Base-by-base conservation (phyloP, 164 flowering plant genomes). In the Magnolia sinica region DNA sequence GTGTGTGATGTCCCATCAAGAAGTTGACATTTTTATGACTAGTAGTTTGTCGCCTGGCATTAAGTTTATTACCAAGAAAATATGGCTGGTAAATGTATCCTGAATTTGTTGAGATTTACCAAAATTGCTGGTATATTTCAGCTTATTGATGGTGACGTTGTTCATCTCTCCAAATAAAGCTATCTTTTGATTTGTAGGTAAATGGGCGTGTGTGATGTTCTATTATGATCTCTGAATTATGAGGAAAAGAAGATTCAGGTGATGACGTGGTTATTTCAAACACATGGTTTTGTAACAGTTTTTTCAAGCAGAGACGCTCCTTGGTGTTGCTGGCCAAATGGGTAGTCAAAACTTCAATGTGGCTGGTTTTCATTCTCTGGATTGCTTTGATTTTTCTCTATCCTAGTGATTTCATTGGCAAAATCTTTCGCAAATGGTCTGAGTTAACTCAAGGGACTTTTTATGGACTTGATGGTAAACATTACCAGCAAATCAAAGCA, bases 131-230 rank as follows among this genome's bases (percentile, higher is more conserved):
- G 88, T 81, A 71, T 84, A 59, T 82, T 85, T 86, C 78, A 85
- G 86, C 82, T 86, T 90, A 73, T 85, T 87, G 58, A 78, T 90
- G 85, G 88, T 87, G 84, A 80, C 86, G 76, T 76, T 90, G 89
- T 89, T 90, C 92, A 83, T 85, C 82, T 87, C 90, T 85, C 91
- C 92, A 86, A 94, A 86, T 92, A 87, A 91, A 92, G 74, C 90
- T 88, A 79, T 93, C 93, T 91, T 92, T 90, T 92, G 82, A 83
- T 89, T 93, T 95, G 99, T 95, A 94, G 99, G 97, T 89, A 88
- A 91, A 87, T 89, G 95, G 96, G 90, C 91, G 95, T 92, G 81
- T 86, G 81, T 83, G 83, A 81, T 81, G 82, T 78, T 80, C 94
- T 93, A 83, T 88, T 85, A 86, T 92, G 98, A 89, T 92, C 97